A percentile compares a stretch with the other conserved stretches of the same genome.
Conservation (phyloP, 495 filamentous ascomycete genomes). For the Tuber magnatum region DNA sequence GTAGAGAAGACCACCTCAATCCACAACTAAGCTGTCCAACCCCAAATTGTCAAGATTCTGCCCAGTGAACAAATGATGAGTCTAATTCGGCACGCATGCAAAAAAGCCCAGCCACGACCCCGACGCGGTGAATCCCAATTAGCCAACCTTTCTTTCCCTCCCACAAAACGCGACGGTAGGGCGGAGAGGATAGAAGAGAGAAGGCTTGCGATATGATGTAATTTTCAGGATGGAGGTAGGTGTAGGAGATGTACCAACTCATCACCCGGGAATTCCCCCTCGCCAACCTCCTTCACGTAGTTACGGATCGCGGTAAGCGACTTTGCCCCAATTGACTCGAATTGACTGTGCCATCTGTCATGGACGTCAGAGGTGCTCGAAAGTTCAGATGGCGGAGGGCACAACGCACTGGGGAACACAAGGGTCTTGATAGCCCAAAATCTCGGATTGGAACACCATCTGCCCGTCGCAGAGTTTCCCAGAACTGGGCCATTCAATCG, state of each 20-base stretch:
- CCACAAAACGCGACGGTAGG: background rate
- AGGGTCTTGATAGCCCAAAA: slow-evolving; percentile 52
- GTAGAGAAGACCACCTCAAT: background rate
- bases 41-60: background rate
- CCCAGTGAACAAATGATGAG: slow-evolving; percentile 3
- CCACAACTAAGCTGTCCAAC: background rate
- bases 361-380: background rate
- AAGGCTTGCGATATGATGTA: background rate
- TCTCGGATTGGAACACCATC: slow-evolving; percentile 68
- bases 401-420: slow-evolving; percentile 24
- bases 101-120: background rate
- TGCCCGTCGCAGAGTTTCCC: slow-evolving; percentile 66
- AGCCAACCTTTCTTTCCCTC: slow-evolving; percentile 4
- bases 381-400: background rate
- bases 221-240: slow-evolving; percentile 24
- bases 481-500: slow-evolving; percentile 40
- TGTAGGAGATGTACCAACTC: slow-evolving; percentile 38
- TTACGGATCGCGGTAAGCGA: slow-evolving; percentile 34
- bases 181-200: background rate
- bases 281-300: slow-evolving; percentile 33
- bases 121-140: slow-evolving; percentile 2
- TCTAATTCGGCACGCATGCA: background rate
- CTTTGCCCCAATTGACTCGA: slow-evolving; percentile 32
- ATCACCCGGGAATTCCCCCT: slow-evolving; percentile 31
- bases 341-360: slow-evolving; percentile 29